A percentile compares a stretch with the other conserved stretches of the same genome.
These are phyloP conservation scores for Blastomyces parvus DNA, from an alignment of 2,329 filamentous ascomycete species.

Conservation along the genomic window DNA sequence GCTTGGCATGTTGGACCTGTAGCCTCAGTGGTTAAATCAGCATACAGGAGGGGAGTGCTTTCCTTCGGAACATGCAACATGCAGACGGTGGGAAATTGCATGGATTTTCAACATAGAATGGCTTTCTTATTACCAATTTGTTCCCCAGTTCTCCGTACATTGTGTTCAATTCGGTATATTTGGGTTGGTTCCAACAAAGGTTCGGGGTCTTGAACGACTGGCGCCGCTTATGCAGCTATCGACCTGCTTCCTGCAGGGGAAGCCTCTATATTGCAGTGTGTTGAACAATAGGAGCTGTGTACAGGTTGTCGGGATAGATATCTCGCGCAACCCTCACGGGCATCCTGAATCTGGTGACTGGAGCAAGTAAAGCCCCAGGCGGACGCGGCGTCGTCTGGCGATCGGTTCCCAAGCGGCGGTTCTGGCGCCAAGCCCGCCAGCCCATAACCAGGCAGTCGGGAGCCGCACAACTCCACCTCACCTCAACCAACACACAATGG, in stretches of 20 bases:
- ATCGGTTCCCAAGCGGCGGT: no score
- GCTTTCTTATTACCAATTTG: conserved; percentile 60
- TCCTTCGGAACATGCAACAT: not conserved
- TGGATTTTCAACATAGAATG: not conserved
- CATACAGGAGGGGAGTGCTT: not conserved
- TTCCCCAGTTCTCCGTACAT: conserved; percentile 88
- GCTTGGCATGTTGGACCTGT: conserved; percentile 90
- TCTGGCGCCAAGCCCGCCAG: not conserved
- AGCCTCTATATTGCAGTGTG: not conserved
- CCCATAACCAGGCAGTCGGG: not conserved
- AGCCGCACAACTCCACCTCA: not conserved
- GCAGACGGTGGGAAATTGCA: not conserved
- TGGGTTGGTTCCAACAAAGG: not conserved
- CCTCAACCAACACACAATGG: not conserved
- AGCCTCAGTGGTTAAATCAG: not conserved
- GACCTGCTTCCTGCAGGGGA: not conserved
- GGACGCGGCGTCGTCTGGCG: no score
- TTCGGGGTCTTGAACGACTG: not conserved
- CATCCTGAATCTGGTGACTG: no score
- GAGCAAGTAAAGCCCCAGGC: no score
- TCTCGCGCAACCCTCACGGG: not conserved
- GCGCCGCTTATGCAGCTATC: not conserved
- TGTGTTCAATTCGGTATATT: conserved; percentile 6
- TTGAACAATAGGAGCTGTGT: not conserved
- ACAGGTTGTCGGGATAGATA: not conserved